These are phyloP conservation scores for Blastomyces percursus DNA, from an alignment of 2,329 filamentous ascomycete genomes.

Conservation along the genomic window DNA sequence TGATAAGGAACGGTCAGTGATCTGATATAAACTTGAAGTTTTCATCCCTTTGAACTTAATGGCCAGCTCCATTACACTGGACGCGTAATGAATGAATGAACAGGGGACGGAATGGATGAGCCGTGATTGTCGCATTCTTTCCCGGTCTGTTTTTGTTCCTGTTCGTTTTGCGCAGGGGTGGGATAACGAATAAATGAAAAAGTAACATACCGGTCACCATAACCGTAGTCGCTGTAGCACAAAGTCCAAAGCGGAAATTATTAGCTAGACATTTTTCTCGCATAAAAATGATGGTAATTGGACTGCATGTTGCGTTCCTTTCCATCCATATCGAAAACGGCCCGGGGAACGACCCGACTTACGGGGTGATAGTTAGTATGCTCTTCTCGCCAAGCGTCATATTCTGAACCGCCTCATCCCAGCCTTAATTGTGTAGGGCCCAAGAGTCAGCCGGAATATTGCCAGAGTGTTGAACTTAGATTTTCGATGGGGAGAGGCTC, in stretches of 20 bases:
- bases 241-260: not conserved
- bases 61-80: not conserved
- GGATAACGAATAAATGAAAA: not conserved
- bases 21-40: not conserved
- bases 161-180: not conserved
- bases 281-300: not conserved
- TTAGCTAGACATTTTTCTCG: not conserved
- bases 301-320: not conserved
- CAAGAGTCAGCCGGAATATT: slow-evolving; percentile 2
- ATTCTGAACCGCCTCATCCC: slow-evolving; percentile 71
- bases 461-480: not conserved
- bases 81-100: not conserved
- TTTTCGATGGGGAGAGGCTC: not conserved
- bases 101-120: not conserved
- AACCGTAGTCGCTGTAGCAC: slow-evolving; percentile 28
- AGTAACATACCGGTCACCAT: slow-evolving; percentile 30
- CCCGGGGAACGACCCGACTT: slow-evolving; percentile 26
- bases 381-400: slow-evolving; percentile 92
- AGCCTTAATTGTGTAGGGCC: slow-evolving; percentile 43
- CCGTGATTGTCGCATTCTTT: not conserved
- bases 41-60: not conserved
- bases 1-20: not conserved
- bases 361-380: slow-evolving; percentile 70
- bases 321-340: not conserved
- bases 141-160: not conserved